Conservation (phyloP, 306 rosid species). For the Luffa acutangula region DNA sequence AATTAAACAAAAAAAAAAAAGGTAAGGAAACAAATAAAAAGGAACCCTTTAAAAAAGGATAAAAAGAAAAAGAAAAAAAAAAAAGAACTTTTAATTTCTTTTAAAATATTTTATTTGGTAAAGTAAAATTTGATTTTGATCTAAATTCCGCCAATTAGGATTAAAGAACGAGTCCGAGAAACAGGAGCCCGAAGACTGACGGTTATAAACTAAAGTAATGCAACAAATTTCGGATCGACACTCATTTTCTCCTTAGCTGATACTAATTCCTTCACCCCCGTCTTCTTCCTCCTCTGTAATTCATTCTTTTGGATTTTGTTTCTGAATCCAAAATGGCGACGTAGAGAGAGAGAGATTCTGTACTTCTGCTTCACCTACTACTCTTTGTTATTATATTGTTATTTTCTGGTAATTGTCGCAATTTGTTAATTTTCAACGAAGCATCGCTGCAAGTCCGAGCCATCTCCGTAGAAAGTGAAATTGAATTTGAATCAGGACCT, state of each 20-base stretch:
- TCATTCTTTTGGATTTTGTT: background rate
- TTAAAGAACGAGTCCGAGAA: background rate
- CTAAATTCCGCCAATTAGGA: background rate
- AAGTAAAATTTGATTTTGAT: background rate
- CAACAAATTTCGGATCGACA: slow-evolving; percentile 32
- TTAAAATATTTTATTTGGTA: background rate
- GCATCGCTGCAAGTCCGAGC: background rate
- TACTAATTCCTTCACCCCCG: slow-evolving; percentile 13
- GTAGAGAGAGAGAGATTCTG: background rate
- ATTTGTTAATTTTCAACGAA: background rate
- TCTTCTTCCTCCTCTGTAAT: slow-evolving; percentile 9
- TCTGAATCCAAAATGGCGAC: slow-evolving; percentile 10
- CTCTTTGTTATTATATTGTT: background rate
- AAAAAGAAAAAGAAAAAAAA: background rate
- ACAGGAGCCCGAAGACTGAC: background rate
- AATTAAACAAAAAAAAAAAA: too few species aligned
- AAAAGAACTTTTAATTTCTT: background rate
- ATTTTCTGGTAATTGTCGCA: background rate
- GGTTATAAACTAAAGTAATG: slow-evolving; percentile 3
- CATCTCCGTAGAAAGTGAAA: background rate
- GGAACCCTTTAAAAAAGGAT: too few species aligned
- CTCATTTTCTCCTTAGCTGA: background rate
- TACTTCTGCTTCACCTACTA: background rate
- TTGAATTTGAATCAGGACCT: background rate
- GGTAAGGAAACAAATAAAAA: too few species aligned